Base-by-base conservation (phyloP, 2,329 filamentous ascomycete species). In the Cladosporium sp. region DNA sequence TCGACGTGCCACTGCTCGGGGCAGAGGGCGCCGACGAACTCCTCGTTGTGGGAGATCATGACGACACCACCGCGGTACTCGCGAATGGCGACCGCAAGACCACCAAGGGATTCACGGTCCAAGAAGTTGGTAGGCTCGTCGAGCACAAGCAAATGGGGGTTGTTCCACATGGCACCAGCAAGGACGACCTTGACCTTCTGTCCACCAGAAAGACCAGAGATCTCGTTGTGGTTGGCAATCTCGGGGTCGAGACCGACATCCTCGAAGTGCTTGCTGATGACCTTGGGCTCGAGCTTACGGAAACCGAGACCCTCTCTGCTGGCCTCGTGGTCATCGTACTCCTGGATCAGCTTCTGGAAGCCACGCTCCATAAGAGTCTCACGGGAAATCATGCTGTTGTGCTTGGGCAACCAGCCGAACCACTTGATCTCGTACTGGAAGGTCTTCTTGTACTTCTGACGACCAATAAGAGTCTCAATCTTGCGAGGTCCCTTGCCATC, bases 111-210 rank as follows among this genome's bases (percentile, higher is more conserved):
- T 82, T 99, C 95, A 74, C 95, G 93, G 77, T 99, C 95, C 84
- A 99, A 88, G 87, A 97, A 99, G 84, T 99, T 99, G 78, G 95
- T 98, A 66, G 95, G 95, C 82, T 99, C 94, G 86, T 99, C 95
- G 26, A 99, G 90, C 59, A 99, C 95, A 68, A 99, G 88, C 75
- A 99, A 82, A 83, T 99, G 95, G 0, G 95, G 95, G 84, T 98
- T 98, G 83, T 98, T 97, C 73, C 74, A 76, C 73, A 76, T 76
- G 44, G 75, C 92, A 75, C 92, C 92, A 3, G 92, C 95, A 73
- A 99, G 88, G 69, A 99, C 95, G 58, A 99, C 95, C 86, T 99
- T 99, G 82, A 99, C 95, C 81, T 98, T 98, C 78, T 99, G 95
- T 15, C 95, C 95, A 80, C 95, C 95, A 11, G 93, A 97, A 14